A percentile compares a stretch with the other conserved stretches of the same genome.
Conservation (phyloP, 192 early-diverging fungal genomes). For the Haplosporangium gracile region DNA sequence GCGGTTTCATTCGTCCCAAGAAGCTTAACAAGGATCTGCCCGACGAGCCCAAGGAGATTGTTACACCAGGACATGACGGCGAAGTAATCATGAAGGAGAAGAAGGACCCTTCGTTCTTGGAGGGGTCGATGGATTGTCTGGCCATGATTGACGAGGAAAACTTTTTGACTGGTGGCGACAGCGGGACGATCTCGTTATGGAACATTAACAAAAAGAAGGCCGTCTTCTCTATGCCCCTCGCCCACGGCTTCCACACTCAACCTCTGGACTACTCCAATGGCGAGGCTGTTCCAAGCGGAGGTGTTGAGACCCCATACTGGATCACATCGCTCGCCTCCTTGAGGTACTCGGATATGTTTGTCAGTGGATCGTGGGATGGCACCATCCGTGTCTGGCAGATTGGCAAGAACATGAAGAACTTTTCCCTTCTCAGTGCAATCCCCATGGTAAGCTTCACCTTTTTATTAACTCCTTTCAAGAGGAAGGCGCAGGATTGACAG, state of each 20-base stretch:
- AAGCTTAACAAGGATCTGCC: constrained; percentile 35
- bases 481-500: not conserved
- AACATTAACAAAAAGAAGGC: constrained; percentile 94
- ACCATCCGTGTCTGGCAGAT: constrained; percentile 91
- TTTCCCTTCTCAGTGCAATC: constrained; percentile 71
- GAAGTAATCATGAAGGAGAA: constrained; percentile 41
- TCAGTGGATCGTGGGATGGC: constrained; percentile 91
- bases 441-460: constrained; percentile 67
- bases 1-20: constrained; percentile 61
- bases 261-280: constrained; percentile 60
- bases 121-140: constrained; percentile 86
- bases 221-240: constrained; percentile 76
- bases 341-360: constrained; percentile 91
- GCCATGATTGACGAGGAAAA: constrained; percentile 94
- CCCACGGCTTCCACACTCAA: constrained; percentile 79
- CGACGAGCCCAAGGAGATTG: constrained; percentile 22
- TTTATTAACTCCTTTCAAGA: not conserved
- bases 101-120: constrained; percentile 56
- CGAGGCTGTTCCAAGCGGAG: constrained; percentile 40
- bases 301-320: constrained; percentile 74
- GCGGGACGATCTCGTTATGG: constrained; percentile 94
- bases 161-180: constrained; percentile 94
- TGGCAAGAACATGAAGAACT: constrained; percentile 71
- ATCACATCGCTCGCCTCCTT: constrained; percentile 90
- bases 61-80: constrained; percentile 23